Evolutionary conservation across 2,329 filamentous ascomycete genomes (phyloP).

Genomic region (Bisporella sp.): DNA sequence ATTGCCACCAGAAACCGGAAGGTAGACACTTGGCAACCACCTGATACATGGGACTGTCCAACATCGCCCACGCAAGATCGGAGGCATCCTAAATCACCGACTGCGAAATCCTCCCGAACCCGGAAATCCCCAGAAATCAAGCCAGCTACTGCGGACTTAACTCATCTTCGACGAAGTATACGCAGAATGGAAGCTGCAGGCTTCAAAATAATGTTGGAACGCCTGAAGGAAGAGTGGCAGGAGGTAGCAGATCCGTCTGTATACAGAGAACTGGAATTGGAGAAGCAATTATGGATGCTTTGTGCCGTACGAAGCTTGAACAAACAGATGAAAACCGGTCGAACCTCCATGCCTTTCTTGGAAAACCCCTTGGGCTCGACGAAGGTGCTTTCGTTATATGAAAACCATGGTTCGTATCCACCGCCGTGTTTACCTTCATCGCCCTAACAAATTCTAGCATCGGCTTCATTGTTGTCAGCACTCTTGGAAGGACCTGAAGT

Average conservation of each 20-base stretch:
- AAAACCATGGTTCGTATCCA: constrained; percentile 23
- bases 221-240: constrained; percentile 46
- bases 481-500: constrained; percentile 31
- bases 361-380: constrained; percentile 8
- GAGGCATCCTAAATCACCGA: background rate
- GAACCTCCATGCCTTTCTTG: background rate
- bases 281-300: constrained; percentile 56
- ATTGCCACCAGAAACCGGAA: constrained; percentile 5
- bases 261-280: constrained; percentile 44
- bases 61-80: background rate
- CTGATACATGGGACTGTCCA: constrained; percentile 15
- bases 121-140: constrained; percentile 3
- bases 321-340: constrained; percentile 12
- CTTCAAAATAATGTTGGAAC: constrained; percentile 43
- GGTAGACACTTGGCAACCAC: constrained; percentile 17
- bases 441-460: constrained; percentile 13
- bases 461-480: constrained; percentile 25
- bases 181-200: constrained; percentile 47
- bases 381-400: constrained; percentile 24
- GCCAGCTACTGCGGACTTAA: constrained; percentile 15
- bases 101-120: background rate
- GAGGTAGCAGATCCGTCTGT: constrained; percentile 38
- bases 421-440: background rate
- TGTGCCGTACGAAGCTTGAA: constrained; percentile 43
- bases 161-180: constrained; percentile 45